These are phyloP conservation scores for Naganishia sp. DNA, from an alignment of 1,284 basidiomycete genomes.

Conservation along the genomic window DNA sequence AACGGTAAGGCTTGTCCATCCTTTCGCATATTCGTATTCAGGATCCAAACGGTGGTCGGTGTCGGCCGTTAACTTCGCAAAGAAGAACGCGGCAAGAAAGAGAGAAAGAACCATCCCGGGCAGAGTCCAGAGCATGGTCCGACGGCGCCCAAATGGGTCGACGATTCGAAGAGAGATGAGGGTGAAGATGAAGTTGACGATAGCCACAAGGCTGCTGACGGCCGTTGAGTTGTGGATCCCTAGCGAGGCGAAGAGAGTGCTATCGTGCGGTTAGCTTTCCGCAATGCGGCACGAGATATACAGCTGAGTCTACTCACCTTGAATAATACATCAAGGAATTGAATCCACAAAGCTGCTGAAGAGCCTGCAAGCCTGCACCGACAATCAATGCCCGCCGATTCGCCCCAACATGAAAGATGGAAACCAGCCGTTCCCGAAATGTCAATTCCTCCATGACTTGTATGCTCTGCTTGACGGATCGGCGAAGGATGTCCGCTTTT, in stretches of 20 bases:
- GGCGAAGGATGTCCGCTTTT: conserved; percentile 64
- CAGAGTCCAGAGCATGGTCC: conserved; percentile 72
- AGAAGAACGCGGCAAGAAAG: conserved; percentile 9
- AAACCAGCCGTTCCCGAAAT: conserved; percentile 61
- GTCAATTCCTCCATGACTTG: conserved; percentile 66
- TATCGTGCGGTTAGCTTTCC: neutral
- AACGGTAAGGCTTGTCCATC: conserved; percentile 70
- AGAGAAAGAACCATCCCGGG: conserved; percentile 76
- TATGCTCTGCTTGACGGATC: conserved; percentile 65
- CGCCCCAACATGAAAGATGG: conserved; percentile 61
- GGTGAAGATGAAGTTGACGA: conserved; percentile 79
- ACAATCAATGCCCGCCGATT: conserved; percentile 73
- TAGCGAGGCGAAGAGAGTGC: conserved; percentile 72
- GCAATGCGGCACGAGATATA: conserved; percentile 55
- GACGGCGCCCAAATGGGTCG: conserved; percentile 72
- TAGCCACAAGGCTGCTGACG: conserved; percentile 73
- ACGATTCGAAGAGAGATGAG: conserved; percentile 72
- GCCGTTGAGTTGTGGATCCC: conserved; percentile 79
- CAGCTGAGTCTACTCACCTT: neutral
- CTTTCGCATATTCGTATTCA: conserved; percentile 63
- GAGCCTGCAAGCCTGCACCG: conserved; percentile 75
- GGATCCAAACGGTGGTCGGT: conserved; percentile 65
- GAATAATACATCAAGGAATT: conserved; percentile 71
- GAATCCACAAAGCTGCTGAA: conserved; percentile 78
- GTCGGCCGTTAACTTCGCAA: conserved; percentile 59